A percentile compares a stretch with the other conserved stretches of the same genome.
phyloP scores from a whole-genome alignment of 208 protist species.

The Leishmania tarentolae region DNA sequence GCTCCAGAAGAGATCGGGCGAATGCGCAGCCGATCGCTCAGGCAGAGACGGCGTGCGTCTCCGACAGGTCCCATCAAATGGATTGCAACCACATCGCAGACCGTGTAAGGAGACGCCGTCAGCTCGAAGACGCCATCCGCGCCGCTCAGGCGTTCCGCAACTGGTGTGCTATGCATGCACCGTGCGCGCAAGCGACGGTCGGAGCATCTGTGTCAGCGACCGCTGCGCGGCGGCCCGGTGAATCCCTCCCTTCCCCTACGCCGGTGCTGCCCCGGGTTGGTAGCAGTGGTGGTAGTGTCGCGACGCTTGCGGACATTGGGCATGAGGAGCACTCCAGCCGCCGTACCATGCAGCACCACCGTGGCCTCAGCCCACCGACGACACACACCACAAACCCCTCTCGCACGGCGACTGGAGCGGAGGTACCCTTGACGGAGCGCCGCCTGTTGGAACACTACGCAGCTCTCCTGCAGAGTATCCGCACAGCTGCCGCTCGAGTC shows the following conservation, averaged over 20 bases:
- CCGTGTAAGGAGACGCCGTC: background rate
- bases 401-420: background rate
- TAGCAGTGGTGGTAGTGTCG: background rate
- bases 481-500: conserved; percentile 7
- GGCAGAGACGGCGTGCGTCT: background rate
- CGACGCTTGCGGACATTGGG: conserved; percentile 7
- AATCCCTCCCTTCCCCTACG: background rate
- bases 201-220: background rate
- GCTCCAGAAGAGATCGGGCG: background rate
- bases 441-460: conserved; percentile 25
- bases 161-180: background rate
- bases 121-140: conserved; percentile 1
- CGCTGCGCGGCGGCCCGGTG: background rate
- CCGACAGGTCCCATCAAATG: background rate
- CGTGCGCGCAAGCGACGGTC: background rate
- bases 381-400: background rate
- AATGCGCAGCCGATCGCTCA: background rate
- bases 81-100: background rate
- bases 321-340: background rate
- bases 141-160: conserved; percentile 10
- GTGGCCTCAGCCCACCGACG: background rate
- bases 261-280: background rate
- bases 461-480: conserved; percentile 15
- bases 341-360: background rate
- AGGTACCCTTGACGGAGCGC: conserved; percentile 14